Evolutionary conservation across 257 asterid genomes (phyloP), one percentile per base, ranked within the genome.

Genomic region (Scutellaria minor): DNA sequence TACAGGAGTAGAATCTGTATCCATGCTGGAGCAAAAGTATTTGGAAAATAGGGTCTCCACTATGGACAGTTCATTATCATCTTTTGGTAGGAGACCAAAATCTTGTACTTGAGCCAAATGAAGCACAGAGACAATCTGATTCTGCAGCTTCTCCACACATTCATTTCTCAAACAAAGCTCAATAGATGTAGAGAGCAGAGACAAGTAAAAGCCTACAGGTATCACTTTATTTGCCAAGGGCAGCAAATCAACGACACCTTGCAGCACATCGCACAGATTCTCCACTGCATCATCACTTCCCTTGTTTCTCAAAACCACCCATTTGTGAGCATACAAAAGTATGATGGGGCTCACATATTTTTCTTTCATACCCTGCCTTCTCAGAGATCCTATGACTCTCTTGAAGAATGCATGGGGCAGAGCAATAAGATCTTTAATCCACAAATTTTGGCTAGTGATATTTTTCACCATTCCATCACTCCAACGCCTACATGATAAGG

Each of bases 361-460:
- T 39, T 90, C 97, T 77, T 83, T 85, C 95, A 90, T 85, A 0
- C 96, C 97, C 70, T 90, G 92, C 78, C 92, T 73, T 65, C 96
- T 88, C 64, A 90, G 68, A 1, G 96, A 88, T 24, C 87, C 88
- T 24, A 88, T 79, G 6, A 90, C 78, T 75, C 96, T 79, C 75
- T 82, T 81, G 76, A 90, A 90, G 77, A 90, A 83, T 3, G 84
- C 37, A 59, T 88, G 74, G 2, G 89, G 96, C 73, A 90, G 74
- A 24, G 88, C 86, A 27, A 88, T 79, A 8, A 90, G 86, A 70
- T 90, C 96, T 37, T 73, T 78, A 68, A 86, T 84, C 97, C 97
- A 90, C 64, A 75, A 47, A 69, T 90, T 90, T 47, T 77, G 84
- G 66, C 68, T 78, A 20, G 85, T 37, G 51, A 87, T 76, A 55